These are phyloP conservation scores for Rubus parviflorus DNA, from an alignment of 306 rosid genomes.

Conservation along the genomic window DNA sequence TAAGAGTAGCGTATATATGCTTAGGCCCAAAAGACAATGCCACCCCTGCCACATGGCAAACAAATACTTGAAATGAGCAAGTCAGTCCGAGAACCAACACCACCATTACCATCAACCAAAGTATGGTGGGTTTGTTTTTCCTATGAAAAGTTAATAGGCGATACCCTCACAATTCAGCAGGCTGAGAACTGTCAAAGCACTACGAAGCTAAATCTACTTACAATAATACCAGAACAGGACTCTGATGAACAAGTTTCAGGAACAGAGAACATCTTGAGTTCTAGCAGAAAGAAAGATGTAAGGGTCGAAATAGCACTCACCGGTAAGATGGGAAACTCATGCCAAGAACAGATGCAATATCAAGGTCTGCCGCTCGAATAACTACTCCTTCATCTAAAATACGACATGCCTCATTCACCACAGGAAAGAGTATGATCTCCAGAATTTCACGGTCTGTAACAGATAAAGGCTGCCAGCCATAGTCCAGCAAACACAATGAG, in stretches of 20 bases:
- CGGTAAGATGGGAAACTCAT: conserved; percentile 94
- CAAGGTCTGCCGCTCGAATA: conserved; percentile 86
- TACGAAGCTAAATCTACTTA: not conserved
- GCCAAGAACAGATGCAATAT: conserved; percentile 89
- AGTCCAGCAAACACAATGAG: conserved; percentile 7
- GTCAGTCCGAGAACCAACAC: not conserved
- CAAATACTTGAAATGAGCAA: not conserved
- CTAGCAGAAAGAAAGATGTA: not conserved
- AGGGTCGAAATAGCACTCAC: conserved; percentile 30
- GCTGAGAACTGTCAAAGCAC: not conserved
- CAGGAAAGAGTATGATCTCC: conserved; percentile 94
- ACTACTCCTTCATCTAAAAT: conserved; percentile 81
- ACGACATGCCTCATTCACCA: conserved; percentile 95
- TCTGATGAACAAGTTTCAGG: not conserved
- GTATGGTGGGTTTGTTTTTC: no score
- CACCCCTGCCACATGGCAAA: conserved; percentile 64
- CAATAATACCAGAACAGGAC: not conserved
- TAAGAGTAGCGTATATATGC: conserved; percentile 68
- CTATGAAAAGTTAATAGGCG: not conserved
- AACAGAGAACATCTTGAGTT: not conserved
- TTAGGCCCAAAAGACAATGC: conserved; percentile 86
- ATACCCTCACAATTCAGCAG: not conserved
- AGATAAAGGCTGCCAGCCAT: conserved; percentile 61
- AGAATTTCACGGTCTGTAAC: conserved; percentile 83
- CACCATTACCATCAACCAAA: not conserved